Percentiles rank a stretch among this genome's conserved stretches.
Evolutionary conservation across 1,284 basidiomycete genomes (phyloP).

Genomic region (Ganoderma boninense): DNA sequence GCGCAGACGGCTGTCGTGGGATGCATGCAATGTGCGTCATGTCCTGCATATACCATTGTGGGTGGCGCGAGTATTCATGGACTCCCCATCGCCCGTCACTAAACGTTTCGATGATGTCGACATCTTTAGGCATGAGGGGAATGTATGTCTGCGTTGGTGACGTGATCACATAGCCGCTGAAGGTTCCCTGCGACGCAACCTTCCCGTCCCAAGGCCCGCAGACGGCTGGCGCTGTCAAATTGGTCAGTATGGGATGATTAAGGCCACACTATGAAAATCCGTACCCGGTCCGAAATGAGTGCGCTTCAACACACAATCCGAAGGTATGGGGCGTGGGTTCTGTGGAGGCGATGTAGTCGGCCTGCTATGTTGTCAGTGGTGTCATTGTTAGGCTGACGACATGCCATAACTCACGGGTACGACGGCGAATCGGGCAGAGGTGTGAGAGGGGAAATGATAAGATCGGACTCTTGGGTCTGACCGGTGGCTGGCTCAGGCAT

Average conservation of each 20-base stretch:
- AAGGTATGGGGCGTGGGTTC: no score
- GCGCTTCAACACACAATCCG: no score
- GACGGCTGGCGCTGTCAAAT: neutral
- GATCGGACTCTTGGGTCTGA: no score
- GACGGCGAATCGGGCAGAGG: no score
- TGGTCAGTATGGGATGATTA: neutral
- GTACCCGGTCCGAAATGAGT: no score
- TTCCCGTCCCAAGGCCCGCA: neutral
- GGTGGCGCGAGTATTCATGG: neutral
- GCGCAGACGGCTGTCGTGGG: neutral
- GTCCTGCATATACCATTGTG: neutral
- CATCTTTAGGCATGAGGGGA: neutral
- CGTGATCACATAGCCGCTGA: neutral
- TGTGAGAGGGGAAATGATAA: no score
- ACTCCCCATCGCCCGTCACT: slow-evolving; percentile 25
- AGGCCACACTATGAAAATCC: no score
- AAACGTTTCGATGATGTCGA: slow-evolving; percentile 28
- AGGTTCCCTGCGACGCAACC: neutral
- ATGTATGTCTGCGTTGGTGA: neutral
- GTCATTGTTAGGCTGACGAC: no score
- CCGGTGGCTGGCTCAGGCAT: no score
- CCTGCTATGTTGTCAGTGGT: no score
- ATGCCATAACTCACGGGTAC: no score
- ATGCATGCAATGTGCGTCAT: neutral
- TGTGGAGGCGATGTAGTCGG: no score